These are phyloP conservation scores for Pachyrhizus erosus DNA, from an alignment of 306 rosid genomes.

Conservation along the genomic window DNA sequence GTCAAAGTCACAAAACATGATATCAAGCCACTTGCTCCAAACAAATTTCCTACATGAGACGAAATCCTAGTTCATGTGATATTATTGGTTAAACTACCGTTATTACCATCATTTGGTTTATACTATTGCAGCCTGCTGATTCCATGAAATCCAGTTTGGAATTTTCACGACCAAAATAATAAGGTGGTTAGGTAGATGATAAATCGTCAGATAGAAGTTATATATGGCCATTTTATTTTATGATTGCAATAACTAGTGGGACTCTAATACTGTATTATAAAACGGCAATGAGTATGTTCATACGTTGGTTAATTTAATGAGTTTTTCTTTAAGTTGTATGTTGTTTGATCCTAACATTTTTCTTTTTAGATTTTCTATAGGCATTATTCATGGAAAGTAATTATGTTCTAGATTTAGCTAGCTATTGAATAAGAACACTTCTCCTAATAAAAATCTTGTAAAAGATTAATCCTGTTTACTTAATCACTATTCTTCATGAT, in stretches of 20 bases:
- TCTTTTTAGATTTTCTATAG: background rate
- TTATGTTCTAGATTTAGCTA: too few species aligned
- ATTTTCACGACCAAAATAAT: background rate
- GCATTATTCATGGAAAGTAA: too few species aligned
- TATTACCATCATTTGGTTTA: constrained; percentile 24
- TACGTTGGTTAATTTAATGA: constrained; percentile 18
- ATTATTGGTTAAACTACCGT: constrained; percentile 30
- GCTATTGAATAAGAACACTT: background rate
- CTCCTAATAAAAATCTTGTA: background rate
- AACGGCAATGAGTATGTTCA: constrained; percentile 17
- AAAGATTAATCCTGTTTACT: background rate
- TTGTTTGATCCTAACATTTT: background rate
- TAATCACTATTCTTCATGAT: background rate
- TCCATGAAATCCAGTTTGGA: background rate
- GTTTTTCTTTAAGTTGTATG: background rate
- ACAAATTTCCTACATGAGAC: constrained; percentile 23
- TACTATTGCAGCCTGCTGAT: constrained; percentile 32
- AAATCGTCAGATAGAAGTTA: constrained; percentile 13
- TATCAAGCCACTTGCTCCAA: constrained; percentile 15
- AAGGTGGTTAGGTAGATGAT: constrained; percentile 19
- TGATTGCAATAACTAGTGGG: background rate
- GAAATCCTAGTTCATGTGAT: constrained; percentile 31
- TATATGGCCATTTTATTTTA: background rate
- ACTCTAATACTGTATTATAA: background rate
- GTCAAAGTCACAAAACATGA: constrained; percentile 41